phyloP scores from a whole-genome alignment of 108 stramenopile genomes.

The Fistulifera solaris region DNA sequence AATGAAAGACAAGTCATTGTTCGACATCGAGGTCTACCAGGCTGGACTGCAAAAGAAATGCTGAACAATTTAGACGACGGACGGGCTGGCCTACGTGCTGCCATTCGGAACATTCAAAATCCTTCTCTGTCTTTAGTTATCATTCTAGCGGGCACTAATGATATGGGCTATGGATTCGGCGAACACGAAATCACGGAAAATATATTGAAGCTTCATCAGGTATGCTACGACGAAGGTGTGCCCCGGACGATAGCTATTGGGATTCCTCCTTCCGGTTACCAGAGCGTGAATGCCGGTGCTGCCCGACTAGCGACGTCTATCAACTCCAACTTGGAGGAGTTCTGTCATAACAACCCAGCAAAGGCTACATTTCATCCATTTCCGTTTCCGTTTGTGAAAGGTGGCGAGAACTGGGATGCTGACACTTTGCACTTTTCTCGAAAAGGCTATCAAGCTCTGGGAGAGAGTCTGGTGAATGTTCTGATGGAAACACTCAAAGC shows the following conservation, averaged over 20 bases:
- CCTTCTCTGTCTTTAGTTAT: slow-evolving; percentile 40
- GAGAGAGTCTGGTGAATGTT: slow-evolving; percentile 35
- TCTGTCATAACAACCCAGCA: slow-evolving; percentile 11
- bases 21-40: slow-evolving; percentile 48
- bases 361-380: slow-evolving; percentile 34
- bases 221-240: slow-evolving; percentile 13
- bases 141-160: slow-evolving; percentile 62
- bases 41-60: slow-evolving; percentile 58
- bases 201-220: slow-evolving; percentile 27
- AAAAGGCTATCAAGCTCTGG: slow-evolving; percentile 44
- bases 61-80: slow-evolving; percentile 27
- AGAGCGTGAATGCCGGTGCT: slow-evolving; percentile 24
- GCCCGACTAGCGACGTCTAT: slow-evolving; percentile 18
- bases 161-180: slow-evolving; percentile 38
- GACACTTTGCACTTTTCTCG: slow-evolving; percentile 65
- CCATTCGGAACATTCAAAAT: slow-evolving; percentile 22
- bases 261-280: slow-evolving; percentile 62
- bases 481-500: slow-evolving; percentile 25
- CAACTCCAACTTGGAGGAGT: slow-evolving; percentile 31
- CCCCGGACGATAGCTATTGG: slow-evolving; percentile 43
- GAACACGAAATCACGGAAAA: slow-evolving; percentile 23
- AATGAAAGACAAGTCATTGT: slow-evolving; percentile 16
- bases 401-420: slow-evolving; percentile 23
- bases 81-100: slow-evolving; percentile 21
- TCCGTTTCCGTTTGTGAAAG: slow-evolving; percentile 35